Evolutionary conservation across 2,329 filamentous ascomycete genomes (phyloP), one percentile per base, ranked within the genome.

Genomic region (Xenosphaeropsis pyriputrescens): DNA sequence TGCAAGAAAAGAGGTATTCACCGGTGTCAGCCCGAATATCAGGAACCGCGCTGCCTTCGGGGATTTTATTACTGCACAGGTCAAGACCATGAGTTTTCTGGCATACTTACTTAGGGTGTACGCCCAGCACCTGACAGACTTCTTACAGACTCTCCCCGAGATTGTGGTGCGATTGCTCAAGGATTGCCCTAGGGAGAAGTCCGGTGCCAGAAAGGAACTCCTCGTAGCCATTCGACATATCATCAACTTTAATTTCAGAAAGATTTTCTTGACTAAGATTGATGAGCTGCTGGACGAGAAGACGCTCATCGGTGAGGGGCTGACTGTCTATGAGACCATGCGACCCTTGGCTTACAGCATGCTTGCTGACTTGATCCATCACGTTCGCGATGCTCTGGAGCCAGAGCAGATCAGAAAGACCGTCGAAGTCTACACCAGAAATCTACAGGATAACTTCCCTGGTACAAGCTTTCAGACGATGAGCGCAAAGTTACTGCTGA

Each of bases 391-490:
- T 43, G 78, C 79, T n/a, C 65, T 99, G 16, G 77, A 73, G 16
- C 82, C 85, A 8, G 81, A 89, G 47, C 91, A 96, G 61, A 98
- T 99, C 44, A 77, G 88, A 34, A 84, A 88, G 53, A 96, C 93
- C 0, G 86, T 98, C 8, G 85, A 94, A 54, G 91, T 98, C 4
- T 99, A 98, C 58, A 96, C 93, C 2, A 85, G 81, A 53, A 96
- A 96, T 51, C 65, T 98, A 16, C 86, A 94, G 52, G 91, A 96
- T 57, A 85, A 85, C 45, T 94, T 94, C 45, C 93, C 91, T 0
- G 93, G 93, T 7, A 96, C 93, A 0, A 98, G 89, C 58, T 98
- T 98, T 54, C 93, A 98, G 58, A 98, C 91, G 0, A 99, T 99
- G 91, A 96, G 91, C 50, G 93, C 91, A 0, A 98, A 96, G 58